Percentiles rank a stretch among this genome's conserved stretches.
phyloP scores from a whole-genome alignment of 2,329 filamentous ascomycete genomes.

The Hymenoscyphus fructigenus region DNA sequence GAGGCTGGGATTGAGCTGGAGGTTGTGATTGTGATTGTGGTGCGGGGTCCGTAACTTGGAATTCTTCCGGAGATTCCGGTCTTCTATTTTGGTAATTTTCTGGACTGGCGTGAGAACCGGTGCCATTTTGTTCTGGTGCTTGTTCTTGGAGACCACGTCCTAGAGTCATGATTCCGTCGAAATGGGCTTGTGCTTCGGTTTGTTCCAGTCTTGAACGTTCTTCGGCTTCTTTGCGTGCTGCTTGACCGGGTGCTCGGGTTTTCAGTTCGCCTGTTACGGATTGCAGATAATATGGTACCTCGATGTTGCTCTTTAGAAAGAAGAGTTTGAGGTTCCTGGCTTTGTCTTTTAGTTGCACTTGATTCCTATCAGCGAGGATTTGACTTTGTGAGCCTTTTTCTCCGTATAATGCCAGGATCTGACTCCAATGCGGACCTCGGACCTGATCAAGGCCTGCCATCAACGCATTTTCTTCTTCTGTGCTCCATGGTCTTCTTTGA shows the following conservation, averaged over 20 bases:
- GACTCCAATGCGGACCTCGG: conserved; percentile 89
- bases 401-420: conserved; percentile 83
- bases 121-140: conserved; percentile 4
- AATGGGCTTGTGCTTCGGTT: conserved; percentile 59
- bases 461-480: conserved; percentile 84
- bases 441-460: conserved; percentile 88
- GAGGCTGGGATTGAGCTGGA: not conserved
- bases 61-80: conserved; percentile 3
- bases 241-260: conserved; percentile 74
- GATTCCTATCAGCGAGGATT: conserved; percentile 82
- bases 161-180: conserved; percentile 60
- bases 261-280: conserved; percentile 88
- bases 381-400: conserved; percentile 76
- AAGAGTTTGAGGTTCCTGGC: conserved; percentile 87
- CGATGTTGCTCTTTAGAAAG: conserved; percentile 86
- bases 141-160: conserved; percentile 45
- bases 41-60: not conserved
- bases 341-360: conserved; percentile 92
- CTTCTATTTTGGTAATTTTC: not conserved
- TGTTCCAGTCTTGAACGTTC: conserved; percentile 58
- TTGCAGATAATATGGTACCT: conserved; percentile 84
- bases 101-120: not conserved
- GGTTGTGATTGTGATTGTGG: not conserved
- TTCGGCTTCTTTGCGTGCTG: conserved; percentile 67
- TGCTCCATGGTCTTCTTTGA: conserved; percentile 76